Percentiles rank a stretch among this genome's conserved stretches.
phyloP scores from a whole-genome alignment of 805 yeast species.

The Wickerhamomyces xylosicus region DNA sequence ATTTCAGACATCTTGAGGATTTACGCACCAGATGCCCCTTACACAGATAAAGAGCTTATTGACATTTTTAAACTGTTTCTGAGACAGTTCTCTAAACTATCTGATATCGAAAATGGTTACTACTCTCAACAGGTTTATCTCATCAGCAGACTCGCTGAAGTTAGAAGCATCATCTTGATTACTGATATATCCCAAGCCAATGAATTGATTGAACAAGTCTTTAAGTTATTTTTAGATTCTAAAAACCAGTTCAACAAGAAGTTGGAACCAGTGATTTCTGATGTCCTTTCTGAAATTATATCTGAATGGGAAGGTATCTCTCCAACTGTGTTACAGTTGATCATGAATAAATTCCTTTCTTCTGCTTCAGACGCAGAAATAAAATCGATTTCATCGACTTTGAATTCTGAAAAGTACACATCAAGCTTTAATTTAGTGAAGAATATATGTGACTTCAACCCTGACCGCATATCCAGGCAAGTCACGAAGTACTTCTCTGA shows the following conservation, averaged over 20 bases:
- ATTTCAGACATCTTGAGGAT: slow-evolving; percentile 65
- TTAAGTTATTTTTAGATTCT: slow-evolving; percentile 51
- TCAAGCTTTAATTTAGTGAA: slow-evolving; percentile 60
- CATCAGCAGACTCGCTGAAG: slow-evolving; percentile 61
- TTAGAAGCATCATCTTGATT: slow-evolving; percentile 60
- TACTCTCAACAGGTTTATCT: slow-evolving; percentile 55
- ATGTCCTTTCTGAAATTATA: slow-evolving; percentile 64
- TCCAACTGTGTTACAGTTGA: slow-evolving; percentile 44
- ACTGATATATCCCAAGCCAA: slow-evolving; percentile 65
- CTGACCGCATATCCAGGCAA: slow-evolving; percentile 66
- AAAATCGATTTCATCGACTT: slow-evolving; percentile 9
- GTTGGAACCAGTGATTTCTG: slow-evolving; percentile 53
- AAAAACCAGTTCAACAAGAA: slow-evolving; percentile 36
- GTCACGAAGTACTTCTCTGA: slow-evolving; percentile 77
- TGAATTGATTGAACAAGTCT: slow-evolving; percentile 40
- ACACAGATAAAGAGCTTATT: slow-evolving; percentile 48
- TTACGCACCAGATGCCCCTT: slow-evolving; percentile 89
- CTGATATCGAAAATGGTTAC: slow-evolving; percentile 47
- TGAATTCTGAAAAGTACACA: slow-evolving; percentile 8
- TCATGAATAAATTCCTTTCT: slow-evolving; percentile 52
- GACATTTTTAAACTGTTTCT: slow-evolving; percentile 60
- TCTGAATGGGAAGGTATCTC: slow-evolving; percentile 64
- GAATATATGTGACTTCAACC: slow-evolving; percentile 56
- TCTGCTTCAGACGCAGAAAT: slow-evolving; percentile 5
- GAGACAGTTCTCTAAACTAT: slow-evolving; percentile 45